These are phyloP conservation scores for Fusarium sp. DNA, from an alignment of 2,329 filamentous ascomycete species.

Conservation along the genomic window DNA sequence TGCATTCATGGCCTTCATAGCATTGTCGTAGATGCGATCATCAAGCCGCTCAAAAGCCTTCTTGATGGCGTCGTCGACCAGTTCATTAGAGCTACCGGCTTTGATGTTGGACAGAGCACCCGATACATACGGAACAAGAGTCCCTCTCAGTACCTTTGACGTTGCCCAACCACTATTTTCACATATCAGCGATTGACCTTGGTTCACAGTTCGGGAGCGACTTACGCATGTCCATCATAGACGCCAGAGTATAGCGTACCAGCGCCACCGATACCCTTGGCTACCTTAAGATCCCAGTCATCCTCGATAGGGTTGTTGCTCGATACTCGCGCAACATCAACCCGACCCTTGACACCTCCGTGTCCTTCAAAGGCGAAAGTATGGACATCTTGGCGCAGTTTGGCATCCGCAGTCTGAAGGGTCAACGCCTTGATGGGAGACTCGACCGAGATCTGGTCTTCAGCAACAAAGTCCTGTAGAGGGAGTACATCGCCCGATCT, in stretches of 20 bases:
- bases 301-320: constrained; percentile 54
- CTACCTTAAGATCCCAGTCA: constrained; percentile 49
- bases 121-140: constrained; percentile 58
- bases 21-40: constrained; percentile 62
- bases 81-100: constrained; percentile 53
- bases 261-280: constrained; percentile 44
- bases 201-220: neutral
- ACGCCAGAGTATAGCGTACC: constrained; percentile 53
- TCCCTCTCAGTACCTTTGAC: constrained; percentile 52
- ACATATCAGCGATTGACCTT: constrained; percentile 8
- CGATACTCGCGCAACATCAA: constrained; percentile 50
- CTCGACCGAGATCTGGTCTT: constrained; percentile 35
- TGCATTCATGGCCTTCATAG: constrained; percentile 47
- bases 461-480: constrained; percentile 24
- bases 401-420: constrained; percentile 46
- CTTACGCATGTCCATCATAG: constrained; percentile 63
- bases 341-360: constrained; percentile 43
- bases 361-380: constrained; percentile 47
- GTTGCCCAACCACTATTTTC: constrained; percentile 55
- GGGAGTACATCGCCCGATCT: constrained; percentile 7
- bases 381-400: constrained; percentile 46
- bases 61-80: constrained; percentile 67
- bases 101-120: constrained; percentile 48
- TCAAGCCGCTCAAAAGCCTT: constrained; percentile 68
- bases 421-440: constrained; percentile 45